Evolutionary conservation across 306 rosid species (phyloP), one percentile per base, ranked within the genome.

Genomic region (Vicia faba): DNA sequence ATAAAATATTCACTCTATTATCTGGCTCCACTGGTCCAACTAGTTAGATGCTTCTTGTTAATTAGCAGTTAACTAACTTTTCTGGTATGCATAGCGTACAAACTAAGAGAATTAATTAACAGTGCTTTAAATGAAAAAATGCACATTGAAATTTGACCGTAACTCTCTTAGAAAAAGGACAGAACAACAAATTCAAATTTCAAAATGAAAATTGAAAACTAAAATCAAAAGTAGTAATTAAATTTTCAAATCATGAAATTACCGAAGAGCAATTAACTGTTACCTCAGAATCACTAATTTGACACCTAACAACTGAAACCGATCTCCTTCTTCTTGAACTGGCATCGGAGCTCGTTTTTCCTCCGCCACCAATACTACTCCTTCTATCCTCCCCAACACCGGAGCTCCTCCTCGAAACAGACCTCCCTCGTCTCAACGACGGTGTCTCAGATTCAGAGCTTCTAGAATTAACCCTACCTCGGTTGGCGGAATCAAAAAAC

Each of bases 271-370:
- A 2, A 5, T 26, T 26, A 60, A 11, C 8, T 3, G 64, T 80
- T 70, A 95, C 99, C 97, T 90, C 99, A 6, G 91, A 90, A 79
- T 95, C 99, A 71, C 99, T 90, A 75, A 88, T 82, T 80, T 88
- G 95, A 72, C 76, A 90, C 48, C 91, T 84, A 68, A 84, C 95
- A 50, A 88, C 99, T 16, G 99, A 95, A 60, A 90, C 79, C 53
- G 97, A 90, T 35, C 97, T 82, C 60, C 99, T 75, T 12, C 90
- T 83, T 68, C 93, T 86, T 44, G 84, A 58, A 83, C 69, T 85
- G 35, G 74, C 83, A 68, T 93, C 97, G 4, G 89, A 66, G 48
- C 54, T 73, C 1, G 76, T 39, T 72, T 79, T 83, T 41, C 78
- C 88, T 16, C 89, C 85, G 3, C 78, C 70, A 20, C 71, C 59